These are phyloP conservation scores for Cyamopsis tetragonoloba DNA, from an alignment of 306 rosid species.

Conservation along the genomic window DNA sequence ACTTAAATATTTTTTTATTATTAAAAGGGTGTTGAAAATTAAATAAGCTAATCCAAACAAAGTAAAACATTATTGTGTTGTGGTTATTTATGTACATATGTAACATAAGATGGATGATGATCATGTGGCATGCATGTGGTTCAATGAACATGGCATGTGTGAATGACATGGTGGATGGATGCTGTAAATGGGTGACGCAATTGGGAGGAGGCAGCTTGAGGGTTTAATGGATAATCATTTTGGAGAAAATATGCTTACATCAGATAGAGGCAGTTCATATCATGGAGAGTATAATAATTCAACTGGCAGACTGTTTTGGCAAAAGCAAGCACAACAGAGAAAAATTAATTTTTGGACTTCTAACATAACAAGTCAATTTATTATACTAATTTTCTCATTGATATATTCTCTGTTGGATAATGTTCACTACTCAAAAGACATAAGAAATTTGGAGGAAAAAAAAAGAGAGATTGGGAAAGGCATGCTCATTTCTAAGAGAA, in stretches of 20 bases:
- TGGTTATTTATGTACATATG: background rate
- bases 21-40: background rate
- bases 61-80: background rate
- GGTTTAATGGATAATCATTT: constrained; percentile 72
- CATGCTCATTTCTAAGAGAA: background rate
- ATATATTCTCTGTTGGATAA: constrained; percentile 36
- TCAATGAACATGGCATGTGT: constrained; percentile 22
- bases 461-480: constrained; percentile 24
- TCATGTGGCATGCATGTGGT: constrained; percentile 29
- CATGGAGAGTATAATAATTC: constrained; percentile 65
- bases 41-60: background rate
- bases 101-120: background rate
- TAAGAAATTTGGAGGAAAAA: constrained; percentile 21
- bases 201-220: constrained; percentile 39
- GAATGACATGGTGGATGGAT: constrained; percentile 28
- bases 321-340: constrained; percentile 41
- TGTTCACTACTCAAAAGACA: constrained; percentile 32
- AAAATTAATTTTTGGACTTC: constrained; percentile 27
- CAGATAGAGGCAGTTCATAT: constrained; percentile 40
- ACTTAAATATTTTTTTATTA: too few species aligned
- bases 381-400: constrained; percentile 36
- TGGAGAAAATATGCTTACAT: constrained; percentile 58
- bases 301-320: constrained; percentile 43
- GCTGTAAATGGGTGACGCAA: constrained; percentile 19
- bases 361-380: constrained; percentile 78